Evolutionary conservation across 257 asterid species (phyloP).

Genomic region (Nicotiana attenuata): DNA sequence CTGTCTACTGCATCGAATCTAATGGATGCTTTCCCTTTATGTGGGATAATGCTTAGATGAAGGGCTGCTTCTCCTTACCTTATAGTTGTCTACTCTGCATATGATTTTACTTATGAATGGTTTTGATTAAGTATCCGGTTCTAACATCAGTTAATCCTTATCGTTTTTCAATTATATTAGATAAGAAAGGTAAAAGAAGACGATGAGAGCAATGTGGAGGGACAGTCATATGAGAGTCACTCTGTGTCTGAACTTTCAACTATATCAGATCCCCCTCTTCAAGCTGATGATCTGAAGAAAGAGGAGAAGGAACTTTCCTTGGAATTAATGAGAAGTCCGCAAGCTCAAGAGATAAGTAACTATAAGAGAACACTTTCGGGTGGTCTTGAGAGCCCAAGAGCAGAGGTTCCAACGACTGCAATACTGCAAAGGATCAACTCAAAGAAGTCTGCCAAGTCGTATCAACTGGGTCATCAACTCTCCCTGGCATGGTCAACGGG

Average conservation of each 20-base stretch:
- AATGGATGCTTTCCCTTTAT: neutral
- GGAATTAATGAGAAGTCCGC: conserved; percentile 26
- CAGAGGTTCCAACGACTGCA: conserved; percentile 59
- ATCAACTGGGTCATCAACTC: conserved; percentile 75
- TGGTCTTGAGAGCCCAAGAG: conserved; percentile 76
- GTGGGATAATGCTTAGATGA: neutral
- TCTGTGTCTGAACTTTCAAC: conserved; percentile 25
- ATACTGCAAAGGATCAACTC: conserved; percentile 75
- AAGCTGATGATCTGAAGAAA: conserved; percentile 24
- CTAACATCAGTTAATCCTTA: neutral
- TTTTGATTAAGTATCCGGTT: neutral
- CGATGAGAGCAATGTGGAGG: conserved; percentile 34
- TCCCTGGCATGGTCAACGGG: conserved; percentile 76
- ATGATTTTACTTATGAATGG: neutral
- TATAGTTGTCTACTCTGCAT: neutral
- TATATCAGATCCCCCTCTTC: conserved; percentile 24
- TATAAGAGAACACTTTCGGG: conserved; percentile 85
- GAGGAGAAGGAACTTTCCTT: conserved; percentile 19
- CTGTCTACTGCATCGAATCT: neutral
- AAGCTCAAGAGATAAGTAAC: conserved; percentile 21
- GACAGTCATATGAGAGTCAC: conserved; percentile 12
- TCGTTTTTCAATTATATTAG: conserved; percentile 27
- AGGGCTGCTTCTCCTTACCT: neutral
- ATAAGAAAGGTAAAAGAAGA: conserved; percentile 60
- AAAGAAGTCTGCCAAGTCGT: conserved; percentile 64